Evolutionary conservation across 768 basidiomycete species (phyloP), one percentile per base, ranked within the genome.

Genomic region (Ramaria sp.): DNA sequence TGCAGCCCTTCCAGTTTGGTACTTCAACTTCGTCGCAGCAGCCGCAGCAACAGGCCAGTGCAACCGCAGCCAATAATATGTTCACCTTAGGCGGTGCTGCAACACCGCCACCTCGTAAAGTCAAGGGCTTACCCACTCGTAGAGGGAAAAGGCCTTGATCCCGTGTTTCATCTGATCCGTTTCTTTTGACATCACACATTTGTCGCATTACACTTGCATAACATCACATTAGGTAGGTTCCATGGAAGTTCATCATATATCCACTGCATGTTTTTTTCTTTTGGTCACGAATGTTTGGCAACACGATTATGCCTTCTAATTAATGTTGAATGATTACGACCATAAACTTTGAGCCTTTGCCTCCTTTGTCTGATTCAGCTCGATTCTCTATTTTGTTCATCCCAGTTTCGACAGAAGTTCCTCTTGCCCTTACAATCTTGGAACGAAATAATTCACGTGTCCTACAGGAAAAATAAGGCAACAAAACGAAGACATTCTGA

Each of bases 1-100:
- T 34, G 20, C 55, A 57, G 33, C 55, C 55, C 7, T 57, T 57
- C 55, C 55, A 57, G 24, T 57, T 57, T 37, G 55, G 55, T 9
- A n/a, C 46, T 6, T 37, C 46, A n/a, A 22, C 13, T 13, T 30
- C 45, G 11, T 6, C 46, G 5, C 33, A 39, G 17, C 37, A 34
- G 24, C 6, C 24, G 13, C 48, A 49, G 24, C 51, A 6, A 52
- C 51, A 34, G 24, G 10, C 33, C 10, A 7, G 33, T 33, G 6
- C 31, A n/a, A 19, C 33, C 30, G 17, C 33, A 5, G 33, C 11
- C 17, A 52, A 34, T 39, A n/a, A 30, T 15, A 48, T 57, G 13
- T 48, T 48, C 37, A 57, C 47, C 9, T n/a, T 47, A 12, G 55
- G 46, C 34, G 55, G 37, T 11, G 47, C 55, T 24, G 30, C 55